Evolutionary conservation across 768 basidiomycete genomes (phyloP), one percentile per base, ranked within the genome.

Genomic region (Kwoniella dejecticola): DNA sequence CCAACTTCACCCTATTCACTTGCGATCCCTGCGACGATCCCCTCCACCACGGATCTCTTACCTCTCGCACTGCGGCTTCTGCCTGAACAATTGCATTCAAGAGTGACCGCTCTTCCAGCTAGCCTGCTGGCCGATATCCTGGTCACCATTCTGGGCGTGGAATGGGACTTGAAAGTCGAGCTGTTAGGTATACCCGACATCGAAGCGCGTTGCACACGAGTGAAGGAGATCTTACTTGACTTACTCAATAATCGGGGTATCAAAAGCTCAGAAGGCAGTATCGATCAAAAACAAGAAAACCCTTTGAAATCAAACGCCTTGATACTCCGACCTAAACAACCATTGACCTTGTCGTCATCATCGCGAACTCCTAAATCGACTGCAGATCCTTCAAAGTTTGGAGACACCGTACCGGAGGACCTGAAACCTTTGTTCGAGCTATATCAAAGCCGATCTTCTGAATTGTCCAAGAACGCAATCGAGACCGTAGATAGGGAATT

Each of bases 401-500:
- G 26, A 19, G n/a, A 52, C 26, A 33, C 12, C 3, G 26, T 63
- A 63, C 69, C 78, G 45, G 65, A 80, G 71, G 77, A 81, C 70
- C 70, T 79, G 56, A 65, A 71, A 69, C 69, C 69, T 57, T 26
- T 79, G 58, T 54, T 63, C n/a, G 42, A 46, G 7, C 31, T 64
- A 13, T 50, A 65, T n/a, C 47, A 47, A 17, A 7, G 19, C 12
- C 60, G 70, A 4, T 12, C 29, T n/a, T 8, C 50, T 12, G 70
- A 71, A 45, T 44, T 76, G 1, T 52, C 75, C 6, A 41, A 52
- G 8, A 19, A 62, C 2, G 75, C 67, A 1, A 40, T 46, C 3
- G 53, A 61, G 76, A 87, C 89, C 77, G 89, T 88, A 23, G 84
- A 88, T 0, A 80, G 90, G 31, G 94, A 97, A 75, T 90, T 89